Conservation (phyloP, 108 stramenopile genomes). For the Aurantiochytrium sp. region DNA sequence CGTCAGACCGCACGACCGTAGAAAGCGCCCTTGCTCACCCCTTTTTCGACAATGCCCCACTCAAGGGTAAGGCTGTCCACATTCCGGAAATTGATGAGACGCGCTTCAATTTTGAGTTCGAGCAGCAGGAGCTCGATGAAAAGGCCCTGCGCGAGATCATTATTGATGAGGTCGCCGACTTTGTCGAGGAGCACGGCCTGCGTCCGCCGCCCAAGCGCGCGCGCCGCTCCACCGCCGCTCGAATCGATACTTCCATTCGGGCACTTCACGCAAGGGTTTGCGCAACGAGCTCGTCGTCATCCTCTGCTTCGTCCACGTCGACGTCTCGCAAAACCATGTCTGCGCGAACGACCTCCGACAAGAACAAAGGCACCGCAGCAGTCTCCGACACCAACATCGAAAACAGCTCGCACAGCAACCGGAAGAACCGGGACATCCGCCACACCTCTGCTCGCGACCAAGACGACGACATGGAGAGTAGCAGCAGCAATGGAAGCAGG, state of each 20-base stretch:
- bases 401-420: too few relatives aligned
- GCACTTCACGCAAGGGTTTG: too few relatives aligned
- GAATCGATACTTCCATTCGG: neutral
- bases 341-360: too few relatives aligned
- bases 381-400: too few relatives aligned
- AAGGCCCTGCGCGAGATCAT: conserved; percentile 14
- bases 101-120: conserved; percentile 3
- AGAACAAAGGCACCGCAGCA: too few relatives aligned
- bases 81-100: neutral
- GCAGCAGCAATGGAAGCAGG: too few relatives aligned
- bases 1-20: conserved; percentile 35
- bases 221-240: neutral
- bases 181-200: neutral
- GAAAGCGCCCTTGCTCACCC: conserved; percentile 40
- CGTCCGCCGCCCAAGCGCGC: neutral
- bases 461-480: too few relatives aligned
- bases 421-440: too few relatives aligned
- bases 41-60: conserved; percentile 41
- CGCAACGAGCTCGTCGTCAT: too few relatives aligned
- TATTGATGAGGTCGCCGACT: conserved; percentile 16
- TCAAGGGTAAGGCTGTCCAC: neutral
- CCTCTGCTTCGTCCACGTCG: too few relatives aligned
- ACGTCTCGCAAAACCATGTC: too few relatives aligned
- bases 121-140: conserved; percentile 19
- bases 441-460: too few relatives aligned